These are phyloP conservation scores for Suillus discolor DNA, from an alignment of 768 basidiomycete genomes.

Conservation along the genomic window DNA sequence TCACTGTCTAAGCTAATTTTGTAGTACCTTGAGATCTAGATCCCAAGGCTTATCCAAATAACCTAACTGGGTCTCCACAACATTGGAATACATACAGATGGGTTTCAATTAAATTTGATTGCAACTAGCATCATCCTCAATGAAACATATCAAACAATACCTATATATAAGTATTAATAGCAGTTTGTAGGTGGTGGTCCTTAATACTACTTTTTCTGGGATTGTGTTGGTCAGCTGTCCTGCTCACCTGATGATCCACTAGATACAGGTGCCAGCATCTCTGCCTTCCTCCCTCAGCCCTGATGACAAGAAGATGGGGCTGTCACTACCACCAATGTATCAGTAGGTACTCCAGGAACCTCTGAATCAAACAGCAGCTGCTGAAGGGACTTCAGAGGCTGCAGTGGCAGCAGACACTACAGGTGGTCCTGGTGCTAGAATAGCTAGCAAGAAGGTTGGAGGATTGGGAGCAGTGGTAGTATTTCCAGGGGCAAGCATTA, in stretches of 20 bases:
- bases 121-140: too few species aligned
- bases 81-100: too few species aligned
- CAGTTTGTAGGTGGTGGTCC: too few species aligned
- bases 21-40: background rate
- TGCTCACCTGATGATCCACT: background rate
- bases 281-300: background rate
- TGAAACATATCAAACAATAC: too few species aligned
- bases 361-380: too few species aligned
- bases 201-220: background rate
- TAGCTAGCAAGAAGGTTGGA: background rate
- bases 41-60: background rate
- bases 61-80: background rate
- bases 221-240: background rate
- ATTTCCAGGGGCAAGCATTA: background rate
- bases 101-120: too few species aligned
- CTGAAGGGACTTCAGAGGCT: background rate
- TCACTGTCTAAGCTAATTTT: background rate
- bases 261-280: background rate
- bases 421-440: background rate
- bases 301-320: background rate
- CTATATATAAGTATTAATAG: too few species aligned
- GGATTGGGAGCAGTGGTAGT: background rate
- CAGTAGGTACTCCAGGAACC: background rate
- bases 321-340: background rate
- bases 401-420: background rate